These are phyloP conservation scores for Vachellia collinsii DNA, from an alignment of 306 rosid genomes.

Conservation along the genomic window DNA sequence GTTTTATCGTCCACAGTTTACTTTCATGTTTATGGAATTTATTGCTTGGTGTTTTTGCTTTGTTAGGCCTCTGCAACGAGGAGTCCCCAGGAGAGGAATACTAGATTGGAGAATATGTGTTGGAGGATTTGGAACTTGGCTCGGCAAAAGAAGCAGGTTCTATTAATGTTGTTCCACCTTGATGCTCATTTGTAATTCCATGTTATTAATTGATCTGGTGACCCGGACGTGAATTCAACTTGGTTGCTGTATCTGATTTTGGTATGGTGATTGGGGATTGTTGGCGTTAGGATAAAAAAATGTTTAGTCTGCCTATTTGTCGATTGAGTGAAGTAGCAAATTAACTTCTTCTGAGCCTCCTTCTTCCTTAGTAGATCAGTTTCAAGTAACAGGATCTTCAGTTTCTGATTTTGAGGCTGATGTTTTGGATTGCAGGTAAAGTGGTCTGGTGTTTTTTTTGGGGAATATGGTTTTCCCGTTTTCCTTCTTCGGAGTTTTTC, in stretches of 20 bases:
- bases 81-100: slow-evolving; percentile 97
- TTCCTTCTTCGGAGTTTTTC: not conserved
- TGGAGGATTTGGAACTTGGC: slow-evolving; percentile 99
- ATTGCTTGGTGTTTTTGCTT: not conserved
- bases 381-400: not conserved
- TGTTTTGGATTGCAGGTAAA: slow-evolving; percentile 5
- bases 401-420: slow-evolving; percentile 14
- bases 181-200: not conserved
- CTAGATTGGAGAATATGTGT: slow-evolving; percentile 96
- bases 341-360: slow-evolving; percentile 3
- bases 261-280: not conserved
- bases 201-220: not conserved
- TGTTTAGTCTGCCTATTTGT: not conserved
- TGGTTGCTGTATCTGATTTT: not conserved
- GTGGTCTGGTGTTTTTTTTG: not conserved
- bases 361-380: not conserved
- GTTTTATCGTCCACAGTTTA: not conserved
- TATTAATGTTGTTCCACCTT: not conserved
- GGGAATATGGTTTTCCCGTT: not conserved
- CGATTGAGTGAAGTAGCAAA: not conserved
- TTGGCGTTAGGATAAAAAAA: not conserved
- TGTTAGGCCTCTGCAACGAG: slow-evolving; percentile 88
- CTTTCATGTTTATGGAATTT: not conserved
- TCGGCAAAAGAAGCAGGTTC: slow-evolving; percentile 93
- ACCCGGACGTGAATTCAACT: not conserved